Percentiles rank a stretch among this genome's conserved stretches.
These are phyloP conservation scores for Barnettozyma botsteinii DNA, from an alignment of 805 yeast species.

Conservation along the genomic window DNA sequence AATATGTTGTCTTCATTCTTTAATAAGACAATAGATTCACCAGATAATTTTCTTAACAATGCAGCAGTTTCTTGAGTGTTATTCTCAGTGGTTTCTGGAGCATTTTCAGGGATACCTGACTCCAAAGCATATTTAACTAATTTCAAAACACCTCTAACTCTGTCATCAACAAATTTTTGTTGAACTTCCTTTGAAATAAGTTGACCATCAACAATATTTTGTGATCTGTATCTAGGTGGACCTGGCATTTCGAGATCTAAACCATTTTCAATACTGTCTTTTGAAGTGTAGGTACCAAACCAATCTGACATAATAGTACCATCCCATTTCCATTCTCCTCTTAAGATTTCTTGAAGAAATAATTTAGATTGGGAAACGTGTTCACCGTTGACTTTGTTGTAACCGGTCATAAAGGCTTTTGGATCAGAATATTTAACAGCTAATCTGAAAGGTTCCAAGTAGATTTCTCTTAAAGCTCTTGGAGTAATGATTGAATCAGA, in stretches of 20 bases:
- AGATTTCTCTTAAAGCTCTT: slow-evolving; percentile 61
- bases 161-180: slow-evolving; percentile 38
- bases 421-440: slow-evolving; percentile 51
- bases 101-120: slow-evolving; percentile 31
- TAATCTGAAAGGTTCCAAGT: slow-evolving; percentile 57
- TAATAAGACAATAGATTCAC: slow-evolving; percentile 50
- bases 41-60: slow-evolving; percentile 39
- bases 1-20: slow-evolving; percentile 44
- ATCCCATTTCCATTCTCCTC: slow-evolving; percentile 52
- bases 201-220: slow-evolving; percentile 35
- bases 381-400: slow-evolving; percentile 56
- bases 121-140: slow-evolving; percentile 40
- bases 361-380: slow-evolving; percentile 45
- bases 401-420: slow-evolving; percentile 52
- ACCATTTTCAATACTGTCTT: slow-evolving; percentile 46
- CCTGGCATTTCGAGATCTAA: slow-evolving; percentile 68
- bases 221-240: slow-evolving; percentile 41
- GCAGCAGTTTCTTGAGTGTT: slow-evolving; percentile 43
- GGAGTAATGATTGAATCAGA: slow-evolving; percentile 47
- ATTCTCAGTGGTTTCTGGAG: slow-evolving; percentile 27
- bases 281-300: slow-evolving; percentile 50
- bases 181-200: slow-evolving; percentile 36
- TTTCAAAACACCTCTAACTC: slow-evolving; percentile 44
- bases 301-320: slow-evolving; percentile 61
- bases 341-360: slow-evolving; percentile 40